Evolutionary conservation across 352 stramenopile species (phyloP), one percentile per base, ranked within the genome.

Genomic region (Aphanomyces euteiches): DNA sequence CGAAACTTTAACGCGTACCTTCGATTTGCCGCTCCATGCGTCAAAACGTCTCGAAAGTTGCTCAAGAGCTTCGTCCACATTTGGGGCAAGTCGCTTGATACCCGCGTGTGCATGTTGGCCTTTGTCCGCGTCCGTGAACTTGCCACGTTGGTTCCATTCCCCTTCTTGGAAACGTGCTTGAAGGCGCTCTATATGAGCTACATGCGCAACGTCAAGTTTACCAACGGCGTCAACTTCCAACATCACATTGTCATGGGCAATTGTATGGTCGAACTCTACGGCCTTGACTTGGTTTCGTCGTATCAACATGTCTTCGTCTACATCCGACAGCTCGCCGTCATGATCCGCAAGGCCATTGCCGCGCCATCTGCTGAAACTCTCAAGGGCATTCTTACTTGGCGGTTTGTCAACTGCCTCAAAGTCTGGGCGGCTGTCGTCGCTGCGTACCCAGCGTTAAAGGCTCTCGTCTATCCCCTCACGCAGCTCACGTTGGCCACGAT

Each of bases 241-340:
- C 87, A 93, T 75, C 85, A 93, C 73, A 81, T 93, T 10, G 69
- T 99, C 67, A 95, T 99, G 80, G 93, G 92, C 54, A 99, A 99
- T 76, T 99, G 96, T 78, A 82, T 99, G 15, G 96, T 99, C n/a
- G 96, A 99, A 75, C 83, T 99, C 19, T 99, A 98, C 73, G 89
- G 90, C 15, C 75, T 99, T 17, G 96, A 99, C 78, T 84, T 98
- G 54, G 89, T 91, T 19, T 97, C 90, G 67, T 96, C 96, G 50
- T 99, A 99, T 84, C 97, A 99, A 78, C 96, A 99, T 80, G 96
- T 97, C 19, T 99, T 99, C 77, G 88, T 99, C 37, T 99, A 99
- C 82, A 98, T 99, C 63, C 92, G 97, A 38, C 95, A 99, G 77
- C 79, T 99, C 58, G 97, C 97, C n/a, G 93, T 99, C 65, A 92